A percentile compares a stretch with the other conserved stretches of the same genome.
These are phyloP conservation scores for Ophiocordyceps camponoti-floridani DNA, from an alignment of 2,329 filamentous ascomycete species.

Conservation along the genomic window DNA sequence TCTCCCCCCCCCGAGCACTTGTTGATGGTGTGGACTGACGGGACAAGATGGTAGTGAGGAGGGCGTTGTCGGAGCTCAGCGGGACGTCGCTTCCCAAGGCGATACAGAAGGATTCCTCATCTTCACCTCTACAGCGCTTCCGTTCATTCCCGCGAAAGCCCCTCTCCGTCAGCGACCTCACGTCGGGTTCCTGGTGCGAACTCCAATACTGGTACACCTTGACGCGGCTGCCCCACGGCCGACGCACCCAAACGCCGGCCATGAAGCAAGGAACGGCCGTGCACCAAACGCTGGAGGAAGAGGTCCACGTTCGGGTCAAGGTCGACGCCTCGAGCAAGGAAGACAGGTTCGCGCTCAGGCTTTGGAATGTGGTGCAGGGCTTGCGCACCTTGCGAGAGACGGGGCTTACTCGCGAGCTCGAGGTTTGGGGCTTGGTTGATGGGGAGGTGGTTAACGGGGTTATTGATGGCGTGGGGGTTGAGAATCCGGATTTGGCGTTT, in stretches of 20 bases:
- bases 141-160: slow-evolving; percentile 60
- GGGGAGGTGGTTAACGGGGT: slow-evolving; percentile 75
- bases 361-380: slow-evolving; percentile 88
- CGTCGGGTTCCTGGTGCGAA: slow-evolving; percentile 89
- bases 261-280: slow-evolving; percentile 73
- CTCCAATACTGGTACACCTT: slow-evolving; percentile 83
- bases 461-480: slow-evolving; percentile 70
- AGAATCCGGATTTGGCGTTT: slow-evolving; percentile 54
- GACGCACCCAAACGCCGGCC: slow-evolving; percentile 55
- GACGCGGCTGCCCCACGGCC: slow-evolving; percentile 50
- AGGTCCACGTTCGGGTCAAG: slow-evolving; percentile 62
- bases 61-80: slow-evolving; percentile 13
- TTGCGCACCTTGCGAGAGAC: slow-evolving; percentile 53
- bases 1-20: not conserved
- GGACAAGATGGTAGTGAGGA: slow-evolving; percentile 44
- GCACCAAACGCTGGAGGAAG: slow-evolving; percentile 68
- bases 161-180: slow-evolving; percentile 73
- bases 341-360: slow-evolving; percentile 61
- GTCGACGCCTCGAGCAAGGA: slow-evolving; percentile 59
- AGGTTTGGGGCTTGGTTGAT: slow-evolving; percentile 72
- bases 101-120: too few relatives aligned
- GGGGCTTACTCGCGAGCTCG: slow-evolving; percentile 57
- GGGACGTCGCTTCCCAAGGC: not conserved
- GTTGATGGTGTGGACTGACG: slow-evolving; percentile 35
- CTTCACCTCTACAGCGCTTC: slow-evolving; percentile 56